phyloP scores from a whole-genome alignment of 306 rosid genomes.

The Fragaria nilgerrensis region DNA sequence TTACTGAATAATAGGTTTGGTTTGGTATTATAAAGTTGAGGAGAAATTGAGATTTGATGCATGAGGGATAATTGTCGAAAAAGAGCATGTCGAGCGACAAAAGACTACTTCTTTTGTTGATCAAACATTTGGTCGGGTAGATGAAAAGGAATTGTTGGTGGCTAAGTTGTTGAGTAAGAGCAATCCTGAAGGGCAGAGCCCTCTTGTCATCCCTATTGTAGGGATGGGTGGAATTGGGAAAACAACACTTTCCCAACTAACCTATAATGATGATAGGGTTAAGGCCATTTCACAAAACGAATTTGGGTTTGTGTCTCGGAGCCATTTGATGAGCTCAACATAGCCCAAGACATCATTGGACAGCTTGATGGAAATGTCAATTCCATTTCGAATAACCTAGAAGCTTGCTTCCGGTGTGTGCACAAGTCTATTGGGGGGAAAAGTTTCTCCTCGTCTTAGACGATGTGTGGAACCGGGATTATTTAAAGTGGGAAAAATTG shows the following conservation, averaged over 20 bases:
- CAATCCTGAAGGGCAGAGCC: background rate
- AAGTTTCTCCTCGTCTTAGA: conserved; percentile 19
- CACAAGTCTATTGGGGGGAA: background rate
- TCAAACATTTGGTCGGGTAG: conserved; percentile 10
- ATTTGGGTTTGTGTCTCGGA: conserved; percentile 29
- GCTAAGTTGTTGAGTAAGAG: background rate
- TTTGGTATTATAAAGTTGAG: background rate
- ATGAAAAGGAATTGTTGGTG: background rate
- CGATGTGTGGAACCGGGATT: conserved; percentile 20
- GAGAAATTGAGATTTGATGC: background rate
- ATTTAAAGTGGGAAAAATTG: conserved; percentile 8
- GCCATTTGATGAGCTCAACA: conserved; percentile 15
- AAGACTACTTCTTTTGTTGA: conserved; percentile 13
- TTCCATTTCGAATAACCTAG: background rate
- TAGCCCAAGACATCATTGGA: conserved; percentile 10
- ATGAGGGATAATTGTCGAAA: background rate
- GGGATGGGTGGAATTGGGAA: conserved; percentile 28
- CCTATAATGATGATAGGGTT: conserved; percentile 13
- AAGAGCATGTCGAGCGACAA: background rate
- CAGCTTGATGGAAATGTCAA: background rate
- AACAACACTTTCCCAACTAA: conserved; percentile 22
- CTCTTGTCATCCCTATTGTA: conserved; percentile 17
- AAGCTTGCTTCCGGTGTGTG: background rate
- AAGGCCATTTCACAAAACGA: background rate
- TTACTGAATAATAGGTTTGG: too few species aligned